These are phyloP conservation scores for Dimocarpus longan DNA, from an alignment of 345 rosid species.

Conservation along the genomic window DNA sequence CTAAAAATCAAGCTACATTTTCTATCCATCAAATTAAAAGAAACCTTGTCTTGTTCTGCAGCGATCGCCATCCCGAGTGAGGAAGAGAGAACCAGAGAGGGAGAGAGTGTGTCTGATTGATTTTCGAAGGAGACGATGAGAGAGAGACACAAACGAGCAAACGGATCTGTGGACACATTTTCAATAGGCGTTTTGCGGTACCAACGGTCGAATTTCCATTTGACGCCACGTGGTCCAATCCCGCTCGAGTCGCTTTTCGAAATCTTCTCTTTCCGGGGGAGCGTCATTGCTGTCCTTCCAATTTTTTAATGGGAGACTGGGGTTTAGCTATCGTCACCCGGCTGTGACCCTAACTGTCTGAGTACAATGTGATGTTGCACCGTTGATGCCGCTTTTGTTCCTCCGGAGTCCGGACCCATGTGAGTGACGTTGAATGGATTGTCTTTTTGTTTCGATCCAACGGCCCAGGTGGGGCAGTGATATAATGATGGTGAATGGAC, in stretches of 20 bases:
- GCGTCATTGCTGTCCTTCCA: conserved; percentile 28
- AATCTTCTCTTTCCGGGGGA: conserved; percentile 28
- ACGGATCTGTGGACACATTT: conserved; percentile 19
- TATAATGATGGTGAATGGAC: neutral
- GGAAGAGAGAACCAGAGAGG: conserved; percentile 21
- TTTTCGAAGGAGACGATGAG: neutral
- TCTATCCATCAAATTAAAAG: neutral
- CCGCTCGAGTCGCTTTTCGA: conserved; percentile 20
- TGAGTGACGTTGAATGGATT: neutral
- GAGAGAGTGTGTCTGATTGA: neutral
- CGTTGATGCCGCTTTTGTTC: neutral
- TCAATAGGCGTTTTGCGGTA: neutral
- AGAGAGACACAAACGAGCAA: conserved; percentile 13
- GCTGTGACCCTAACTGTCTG: neutral
- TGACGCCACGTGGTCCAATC: conserved; percentile 51
- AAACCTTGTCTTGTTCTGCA: conserved; percentile 69
- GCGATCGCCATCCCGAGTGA: conserved; percentile 59
- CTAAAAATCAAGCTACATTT: neutral
- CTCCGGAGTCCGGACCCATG: neutral
- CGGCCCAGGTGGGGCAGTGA: conserved; percentile 22
- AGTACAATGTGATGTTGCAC: neutral
- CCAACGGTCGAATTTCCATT: conserved; percentile 65
- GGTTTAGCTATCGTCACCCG: neutral
- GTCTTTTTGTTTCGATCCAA: conserved; percentile 18
- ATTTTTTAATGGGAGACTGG: too few relatives aligned